Conservation (phyloP, 768 basidiomycete species). For the Hericium coralloides region DNA sequence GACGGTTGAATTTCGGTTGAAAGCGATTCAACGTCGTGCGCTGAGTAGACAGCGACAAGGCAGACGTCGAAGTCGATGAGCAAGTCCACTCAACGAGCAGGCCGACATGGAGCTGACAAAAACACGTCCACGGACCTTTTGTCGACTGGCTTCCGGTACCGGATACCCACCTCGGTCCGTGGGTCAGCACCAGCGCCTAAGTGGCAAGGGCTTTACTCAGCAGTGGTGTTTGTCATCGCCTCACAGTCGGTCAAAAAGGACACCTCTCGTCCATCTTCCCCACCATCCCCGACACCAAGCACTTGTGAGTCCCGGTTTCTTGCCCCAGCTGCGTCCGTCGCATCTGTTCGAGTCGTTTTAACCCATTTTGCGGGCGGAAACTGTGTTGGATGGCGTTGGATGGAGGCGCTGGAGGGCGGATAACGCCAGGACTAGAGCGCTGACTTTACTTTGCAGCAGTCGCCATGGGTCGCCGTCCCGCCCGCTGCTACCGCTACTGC, state of each 20-base stretch:
- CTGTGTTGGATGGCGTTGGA: neutral
- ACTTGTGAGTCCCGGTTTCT: neutral
- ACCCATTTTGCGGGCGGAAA: neutral
- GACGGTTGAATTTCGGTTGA: too few species aligned
- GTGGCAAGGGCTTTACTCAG: neutral
- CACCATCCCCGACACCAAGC: neutral
- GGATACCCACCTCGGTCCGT: too few species aligned
- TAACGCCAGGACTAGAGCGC: neutral
- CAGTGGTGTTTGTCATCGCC: neutral
- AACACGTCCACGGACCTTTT: too few species aligned
- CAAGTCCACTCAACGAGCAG: too few species aligned
- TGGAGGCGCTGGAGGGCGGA: neutral
- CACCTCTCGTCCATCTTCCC: neutral
- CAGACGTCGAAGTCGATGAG: too few species aligned
- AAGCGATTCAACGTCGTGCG: too few species aligned
- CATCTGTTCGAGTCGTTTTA: neutral
- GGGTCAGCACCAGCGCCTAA: too few species aligned
- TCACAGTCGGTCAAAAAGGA: neutral
- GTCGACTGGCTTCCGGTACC: too few species aligned
- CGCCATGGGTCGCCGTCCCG: slow-evolving; percentile 94
- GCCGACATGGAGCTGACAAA: too few species aligned
- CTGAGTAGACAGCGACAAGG: too few species aligned
- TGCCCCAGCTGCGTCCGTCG: neutral
- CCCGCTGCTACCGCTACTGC: slow-evolving; percentile 98
- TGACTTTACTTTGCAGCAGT: neutral